Evolutionary conservation across 2,329 filamentous ascomycete species (phyloP).

Genomic region (Colletotrichum siamense): DNA sequence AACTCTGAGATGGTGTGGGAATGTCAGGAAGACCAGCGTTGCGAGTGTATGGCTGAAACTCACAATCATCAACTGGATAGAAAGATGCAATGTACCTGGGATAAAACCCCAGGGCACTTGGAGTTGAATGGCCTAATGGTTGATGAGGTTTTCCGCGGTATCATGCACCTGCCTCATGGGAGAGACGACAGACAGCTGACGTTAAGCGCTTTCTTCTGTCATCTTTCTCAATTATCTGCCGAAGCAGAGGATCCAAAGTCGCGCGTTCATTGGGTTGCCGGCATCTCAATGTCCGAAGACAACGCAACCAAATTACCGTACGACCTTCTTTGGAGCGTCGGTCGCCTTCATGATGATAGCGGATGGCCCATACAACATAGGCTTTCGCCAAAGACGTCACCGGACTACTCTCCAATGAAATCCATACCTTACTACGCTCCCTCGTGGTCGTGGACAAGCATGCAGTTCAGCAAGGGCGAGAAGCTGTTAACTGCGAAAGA

Average conservation of each 20-base stretch:
- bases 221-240: neutral
- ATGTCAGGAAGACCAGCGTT: neutral
- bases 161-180: neutral
- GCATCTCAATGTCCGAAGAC: neutral
- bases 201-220: neutral
- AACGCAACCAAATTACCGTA: neutral
- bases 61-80: neutral
- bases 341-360: neutral
- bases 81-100: neutral
- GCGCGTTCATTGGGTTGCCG: neutral
- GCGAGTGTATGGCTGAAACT: neutral
- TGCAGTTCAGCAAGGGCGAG: neutral
- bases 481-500: neutral
- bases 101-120: neutral
- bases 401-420: neutral
- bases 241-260: neutral
- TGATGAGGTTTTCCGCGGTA: neutral
- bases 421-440: neutral
- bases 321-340: neutral
- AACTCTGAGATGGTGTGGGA: slow-evolving; percentile 1
- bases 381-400: fast-evolving
- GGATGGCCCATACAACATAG: neutral
- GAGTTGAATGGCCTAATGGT: neutral
- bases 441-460: neutral
- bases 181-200: neutral